These are phyloP conservation scores for Macadamia integrifolia DNA, from an alignment of 164 flowering plant species.

Conservation along the genomic window DNA sequence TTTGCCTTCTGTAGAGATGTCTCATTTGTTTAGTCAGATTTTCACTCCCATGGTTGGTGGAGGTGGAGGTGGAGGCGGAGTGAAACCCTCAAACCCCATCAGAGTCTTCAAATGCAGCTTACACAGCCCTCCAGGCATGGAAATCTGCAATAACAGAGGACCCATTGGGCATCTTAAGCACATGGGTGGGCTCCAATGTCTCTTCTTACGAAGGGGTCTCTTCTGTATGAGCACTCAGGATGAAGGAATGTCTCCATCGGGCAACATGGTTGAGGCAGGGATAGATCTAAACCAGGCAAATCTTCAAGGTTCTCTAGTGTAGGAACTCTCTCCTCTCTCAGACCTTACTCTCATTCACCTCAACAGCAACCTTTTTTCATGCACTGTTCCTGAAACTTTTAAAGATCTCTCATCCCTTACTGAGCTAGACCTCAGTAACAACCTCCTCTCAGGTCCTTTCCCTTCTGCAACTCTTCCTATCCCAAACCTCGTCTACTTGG, in stretches of 20 bases:
- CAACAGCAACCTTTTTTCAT: slow-evolving; percentile 77
- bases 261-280: slow-evolving; percentile 38
- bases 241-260: slow-evolving; percentile 11
- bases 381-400: slow-evolving; percentile 59
- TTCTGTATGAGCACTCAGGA: slow-evolving; percentile 47
- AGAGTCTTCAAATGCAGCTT: slow-evolving; percentile 34
- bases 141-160: slow-evolving; percentile 78
- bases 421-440: slow-evolving; percentile 89
- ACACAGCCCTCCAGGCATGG: slow-evolving; percentile 88
- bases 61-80: slow-evolving; percentile 39
- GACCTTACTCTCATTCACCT: slow-evolving; percentile 68
- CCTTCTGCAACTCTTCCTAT: slow-evolving; percentile 44
- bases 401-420: slow-evolving; percentile 38
- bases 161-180: slow-evolving; percentile 44
- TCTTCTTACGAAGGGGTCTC: slow-evolving; percentile 63
- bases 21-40: too few species aligned
- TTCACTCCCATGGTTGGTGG: not conserved
- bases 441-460: slow-evolving; percentile 69
- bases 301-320: slow-evolving; percentile 64
- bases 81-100: slow-evolving; percentile 18
- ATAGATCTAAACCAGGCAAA: slow-evolving; percentile 86
- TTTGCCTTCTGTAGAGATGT: too few species aligned
- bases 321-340: slow-evolving; percentile 58
- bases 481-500: slow-evolving; percentile 35
- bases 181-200: slow-evolving; percentile 81